These are phyloP conservation scores for Citrus sinensis DNA, from an alignment of 345 rosid genomes.

Conservation along the genomic window DVS_A1.0 CM039169.1:26001501-26002000, in stretches of 20 bases:
- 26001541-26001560: background rate
- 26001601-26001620: too few species aligned
- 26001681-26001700: background rate
- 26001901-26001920: background rate
- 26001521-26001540: background rate
- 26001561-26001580: too few species aligned
- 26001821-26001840: too few species aligned
- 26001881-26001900: too few species aligned
- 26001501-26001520: background rate
- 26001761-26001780: background rate
- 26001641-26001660: background rate
- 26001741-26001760: background rate
- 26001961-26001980: too few species aligned
- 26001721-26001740: background rate
- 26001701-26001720: background rate
- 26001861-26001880: too few species aligned
- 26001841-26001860: rapidly evolving
- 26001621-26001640: too few species aligned
- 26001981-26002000: too few species aligned
- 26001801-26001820: too few species aligned
- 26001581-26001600: too few species aligned
- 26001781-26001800: rapidly evolving
- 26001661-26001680: background rate
- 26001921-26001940: too few species aligned
- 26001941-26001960: too few species aligned